phyloP scores from a whole-genome alignment of 345 rosid genomes.

The Corymbia maculata region DNA sequence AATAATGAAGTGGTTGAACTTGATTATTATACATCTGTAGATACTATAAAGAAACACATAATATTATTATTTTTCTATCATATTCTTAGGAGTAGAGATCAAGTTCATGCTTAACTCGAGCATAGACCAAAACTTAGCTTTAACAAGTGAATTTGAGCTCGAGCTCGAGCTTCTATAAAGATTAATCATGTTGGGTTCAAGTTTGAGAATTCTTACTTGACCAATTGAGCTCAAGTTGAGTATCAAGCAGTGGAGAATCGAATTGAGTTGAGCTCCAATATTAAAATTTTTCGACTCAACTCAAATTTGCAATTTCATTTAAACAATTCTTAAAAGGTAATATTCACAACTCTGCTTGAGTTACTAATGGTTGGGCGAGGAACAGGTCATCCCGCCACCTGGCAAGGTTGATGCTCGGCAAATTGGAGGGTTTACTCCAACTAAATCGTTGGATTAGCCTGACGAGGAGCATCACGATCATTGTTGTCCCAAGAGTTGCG shows the following conservation, averaged over 20 bases:
- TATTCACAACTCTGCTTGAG: background rate
- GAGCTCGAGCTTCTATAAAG: background rate
- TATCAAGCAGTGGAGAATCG: background rate
- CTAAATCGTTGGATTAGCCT: background rate
- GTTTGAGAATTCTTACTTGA: background rate
- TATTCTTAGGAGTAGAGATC: background rate
- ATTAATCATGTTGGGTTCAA: background rate
- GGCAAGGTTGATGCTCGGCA: background rate
- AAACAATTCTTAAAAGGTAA: background rate
- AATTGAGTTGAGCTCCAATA: background rate
- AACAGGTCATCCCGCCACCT: background rate
- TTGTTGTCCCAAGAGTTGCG: background rate
- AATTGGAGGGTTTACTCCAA: background rate
- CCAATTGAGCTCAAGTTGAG: background rate
- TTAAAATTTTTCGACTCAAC: background rate
- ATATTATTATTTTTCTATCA: background rate
- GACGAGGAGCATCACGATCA: background rate
- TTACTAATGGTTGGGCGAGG: background rate
- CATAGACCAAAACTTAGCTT: conserved; percentile 42
- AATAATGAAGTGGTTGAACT: background rate
- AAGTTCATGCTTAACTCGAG: background rate
- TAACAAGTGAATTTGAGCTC: background rate
- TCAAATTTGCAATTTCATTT: background rate
- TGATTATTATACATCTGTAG: background rate
- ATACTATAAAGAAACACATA: background rate